Evolutionary conservation across 116 monocot species (phyloP).

Genomic region (Cymodocea nodosa): DNA sequence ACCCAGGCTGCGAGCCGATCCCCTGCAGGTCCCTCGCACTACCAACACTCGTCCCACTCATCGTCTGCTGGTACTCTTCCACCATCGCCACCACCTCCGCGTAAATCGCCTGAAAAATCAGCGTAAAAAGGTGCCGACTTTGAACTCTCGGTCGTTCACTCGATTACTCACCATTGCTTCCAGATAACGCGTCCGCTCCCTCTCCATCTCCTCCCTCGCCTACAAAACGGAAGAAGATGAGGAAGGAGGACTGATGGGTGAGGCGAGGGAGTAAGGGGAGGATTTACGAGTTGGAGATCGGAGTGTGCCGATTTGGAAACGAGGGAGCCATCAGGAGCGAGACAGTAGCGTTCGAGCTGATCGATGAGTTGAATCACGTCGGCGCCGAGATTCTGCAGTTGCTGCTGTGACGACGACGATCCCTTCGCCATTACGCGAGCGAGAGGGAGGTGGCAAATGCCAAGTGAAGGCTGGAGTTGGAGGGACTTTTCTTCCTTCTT

Average conservation of each 20-base stretch:
- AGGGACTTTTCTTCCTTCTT: too few relatives aligned
- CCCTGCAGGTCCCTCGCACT: constrained; percentile 6
- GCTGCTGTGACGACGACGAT: constrained; percentile 6
- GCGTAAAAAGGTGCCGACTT: not conserved
- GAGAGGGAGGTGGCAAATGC: not conserved
- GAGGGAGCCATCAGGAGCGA: constrained; percentile 76
- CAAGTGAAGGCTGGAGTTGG: too few relatives aligned
- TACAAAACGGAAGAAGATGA: not conserved
- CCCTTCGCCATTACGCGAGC: constrained; percentile 43
- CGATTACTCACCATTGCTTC: constrained; percentile 14
- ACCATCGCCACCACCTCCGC: constrained; percentile 22
- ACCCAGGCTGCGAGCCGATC: constrained; percentile 9
- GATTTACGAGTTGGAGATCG: constrained; percentile 65
- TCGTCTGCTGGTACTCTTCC: constrained; percentile 22
- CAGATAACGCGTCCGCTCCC: constrained; percentile 23
- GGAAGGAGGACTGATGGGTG: not conserved
- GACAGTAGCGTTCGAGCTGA: constrained; percentile 91
- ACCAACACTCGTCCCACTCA: constrained; percentile 4
- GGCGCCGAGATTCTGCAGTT: constrained; percentile 29
- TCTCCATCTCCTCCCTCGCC: constrained; percentile 30
- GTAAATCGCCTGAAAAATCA: constrained; percentile 14
- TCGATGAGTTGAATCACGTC: constrained; percentile 70
- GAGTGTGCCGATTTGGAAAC: constrained; percentile 62
- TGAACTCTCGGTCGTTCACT: not conserved
- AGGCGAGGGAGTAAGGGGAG: not conserved